Conservation (phyloP, 805 yeast genomes). For the Citeromyces matritensis region DNA sequence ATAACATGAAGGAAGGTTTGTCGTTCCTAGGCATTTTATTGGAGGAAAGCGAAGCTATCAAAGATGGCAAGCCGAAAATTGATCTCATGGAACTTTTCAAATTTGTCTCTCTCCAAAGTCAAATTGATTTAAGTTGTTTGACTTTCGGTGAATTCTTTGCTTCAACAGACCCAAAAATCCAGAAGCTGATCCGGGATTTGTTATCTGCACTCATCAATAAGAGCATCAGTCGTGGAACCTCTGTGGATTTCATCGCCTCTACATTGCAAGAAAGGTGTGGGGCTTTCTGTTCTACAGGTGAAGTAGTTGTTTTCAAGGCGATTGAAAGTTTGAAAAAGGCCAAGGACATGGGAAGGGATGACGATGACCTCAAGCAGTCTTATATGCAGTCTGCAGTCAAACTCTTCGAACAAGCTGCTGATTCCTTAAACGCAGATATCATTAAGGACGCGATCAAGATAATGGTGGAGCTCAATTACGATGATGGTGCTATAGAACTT, state of each 20-base stretch:
- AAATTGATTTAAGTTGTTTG: conserved; percentile 48
- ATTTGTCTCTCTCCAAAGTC: conserved; percentile 53
- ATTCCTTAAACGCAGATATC: conserved; percentile 62
- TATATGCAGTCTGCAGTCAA: conserved; percentile 63
- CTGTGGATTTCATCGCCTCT: conserved; percentile 80
- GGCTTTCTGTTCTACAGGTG: conserved; percentile 85
- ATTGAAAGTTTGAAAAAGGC: conserved; percentile 85
- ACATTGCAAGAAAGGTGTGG: conserved; percentile 88
- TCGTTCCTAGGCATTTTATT: conserved; percentile 73
- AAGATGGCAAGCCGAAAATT: conserved; percentile 3
- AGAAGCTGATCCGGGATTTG: conserved; percentile 67
- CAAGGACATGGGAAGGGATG: conserved; percentile 55
- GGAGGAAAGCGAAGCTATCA: conserved; percentile 41
- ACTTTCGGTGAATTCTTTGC: conserved; percentile 68
- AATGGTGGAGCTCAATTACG: conserved; percentile 65
- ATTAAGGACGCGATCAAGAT: conserved; percentile 68
- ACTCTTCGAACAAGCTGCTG: conserved; percentile 67
- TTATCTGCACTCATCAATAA: conserved; percentile 80
- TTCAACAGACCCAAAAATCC: conserved; percentile 38
- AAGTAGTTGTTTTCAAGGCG: conserved; percentile 87
- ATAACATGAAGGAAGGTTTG: conserved; percentile 75
- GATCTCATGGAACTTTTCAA: conserved; percentile 54
- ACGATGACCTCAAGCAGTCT: conserved; percentile 49
- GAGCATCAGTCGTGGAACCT: conserved; percentile 81
- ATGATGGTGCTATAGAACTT: conserved; percentile 76